Evolutionary conservation across 2,329 filamentous ascomycete species (phyloP).

Genomic region (Fusarium sp.): DNA sequence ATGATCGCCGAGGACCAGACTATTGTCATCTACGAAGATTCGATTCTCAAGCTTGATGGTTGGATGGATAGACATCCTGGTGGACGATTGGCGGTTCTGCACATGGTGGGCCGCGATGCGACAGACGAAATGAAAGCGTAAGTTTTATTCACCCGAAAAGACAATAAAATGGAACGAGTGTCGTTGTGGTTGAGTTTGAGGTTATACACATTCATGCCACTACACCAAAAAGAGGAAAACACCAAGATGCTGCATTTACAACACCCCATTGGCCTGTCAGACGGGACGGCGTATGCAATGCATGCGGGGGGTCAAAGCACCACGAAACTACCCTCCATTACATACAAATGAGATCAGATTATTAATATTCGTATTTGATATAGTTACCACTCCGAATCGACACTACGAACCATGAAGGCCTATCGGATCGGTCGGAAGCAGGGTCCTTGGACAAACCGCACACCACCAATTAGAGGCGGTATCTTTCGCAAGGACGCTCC

Average conservation of each 20-base stretch:
- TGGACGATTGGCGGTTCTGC: constrained; percentile 67
- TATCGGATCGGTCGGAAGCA: constrained; percentile 70
- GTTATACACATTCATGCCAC: constrained; percentile 1
- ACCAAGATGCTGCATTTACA: neutral
- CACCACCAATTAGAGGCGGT: constrained; percentile 68
- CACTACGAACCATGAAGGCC: constrained; percentile 67
- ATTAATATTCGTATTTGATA: constrained; percentile 30
- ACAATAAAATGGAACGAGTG: neutral
- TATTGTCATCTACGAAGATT: constrained; percentile 67
- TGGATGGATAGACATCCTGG: constrained; percentile 72
- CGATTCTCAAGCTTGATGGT: constrained; percentile 65
- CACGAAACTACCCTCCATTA: constrained; percentile 1
- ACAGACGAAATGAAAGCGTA: constrained; percentile 53
- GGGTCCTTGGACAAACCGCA: constrained; percentile 67
- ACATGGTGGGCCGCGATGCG: constrained; percentile 59
- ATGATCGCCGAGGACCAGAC: constrained; percentile 66
- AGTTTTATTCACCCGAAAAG: constrained; percentile 13
- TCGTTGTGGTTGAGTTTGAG: neutral
- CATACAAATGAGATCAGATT: neutral
- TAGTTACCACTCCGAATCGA: constrained; percentile 68
- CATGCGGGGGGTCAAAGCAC: constrained; percentile 7
- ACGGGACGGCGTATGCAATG: neutral
- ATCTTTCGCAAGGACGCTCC: constrained; percentile 48
- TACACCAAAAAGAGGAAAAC: constrained; percentile 9
- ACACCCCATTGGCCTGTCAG: constrained; percentile 29